Evolutionary conservation across 805 yeast species (phyloP).

Genomic region (Cyberlindnera sargentensis): DNA sequence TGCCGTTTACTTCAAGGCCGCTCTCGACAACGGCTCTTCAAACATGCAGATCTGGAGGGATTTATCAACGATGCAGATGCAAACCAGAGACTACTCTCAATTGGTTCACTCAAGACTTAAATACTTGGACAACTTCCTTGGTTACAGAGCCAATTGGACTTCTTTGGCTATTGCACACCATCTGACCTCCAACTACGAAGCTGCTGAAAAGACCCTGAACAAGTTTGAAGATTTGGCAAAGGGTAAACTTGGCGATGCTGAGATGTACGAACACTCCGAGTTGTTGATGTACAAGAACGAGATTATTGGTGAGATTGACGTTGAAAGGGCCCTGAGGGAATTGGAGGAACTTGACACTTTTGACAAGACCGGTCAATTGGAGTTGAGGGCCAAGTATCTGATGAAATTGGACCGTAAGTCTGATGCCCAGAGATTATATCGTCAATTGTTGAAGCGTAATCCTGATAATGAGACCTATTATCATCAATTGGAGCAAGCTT

Average conservation of each 20-base stretch:
- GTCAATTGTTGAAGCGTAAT: constrained; percentile 71
- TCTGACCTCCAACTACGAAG: constrained; percentile 55
- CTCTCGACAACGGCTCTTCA: constrained; percentile 69
- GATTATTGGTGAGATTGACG: constrained; percentile 50
- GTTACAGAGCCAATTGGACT: constrained; percentile 88
- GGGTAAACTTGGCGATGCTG: constrained; percentile 60
- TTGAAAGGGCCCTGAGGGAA: constrained; percentile 44
- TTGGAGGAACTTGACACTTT: constrained; percentile 44
- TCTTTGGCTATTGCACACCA: constrained; percentile 81
- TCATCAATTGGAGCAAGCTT: constrained; percentile 53
- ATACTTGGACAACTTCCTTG: constrained; percentile 67
- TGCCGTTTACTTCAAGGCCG: constrained; percentile 65
- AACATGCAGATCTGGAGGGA: constrained; percentile 80
- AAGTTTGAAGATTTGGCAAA: constrained; percentile 71
- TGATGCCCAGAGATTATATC: constrained; percentile 64
- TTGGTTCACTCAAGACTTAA: constrained; percentile 57
- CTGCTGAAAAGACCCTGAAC: constrained; percentile 64
- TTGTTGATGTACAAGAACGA: constrained; percentile 65
- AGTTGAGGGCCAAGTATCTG: constrained; percentile 59
- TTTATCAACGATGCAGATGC: constrained; percentile 71
- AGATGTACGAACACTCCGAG: constrained; percentile 75
- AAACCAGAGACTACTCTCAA: constrained; percentile 63
- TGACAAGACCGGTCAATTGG: constrained; percentile 58
- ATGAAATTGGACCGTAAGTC: constrained; percentile 46
- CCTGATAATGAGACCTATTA: constrained; percentile 75